Base-by-base conservation (phyloP, 139 green algal genomes). In the Gonium pectorale region DNA sequence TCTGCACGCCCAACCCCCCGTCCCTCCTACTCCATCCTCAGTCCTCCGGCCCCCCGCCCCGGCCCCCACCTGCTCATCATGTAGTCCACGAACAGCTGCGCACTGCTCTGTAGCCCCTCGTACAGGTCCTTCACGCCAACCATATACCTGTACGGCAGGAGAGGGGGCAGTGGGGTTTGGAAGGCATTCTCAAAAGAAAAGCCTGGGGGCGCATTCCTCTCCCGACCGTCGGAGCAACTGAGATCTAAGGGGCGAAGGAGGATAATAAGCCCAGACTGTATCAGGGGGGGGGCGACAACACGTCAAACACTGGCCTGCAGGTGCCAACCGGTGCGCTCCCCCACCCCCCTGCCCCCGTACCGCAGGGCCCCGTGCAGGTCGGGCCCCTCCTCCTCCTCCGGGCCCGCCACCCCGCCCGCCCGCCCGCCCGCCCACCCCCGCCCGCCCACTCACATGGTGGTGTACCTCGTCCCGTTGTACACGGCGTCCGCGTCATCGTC, bases 91-190 rank as follows among this genome's bases (percentile, higher is more conserved):
- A 81, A 87, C 22, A 87, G 54, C n/a, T 80, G 41, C 4, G 81
- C 68, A 17, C 11, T 51, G 56, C 27, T 66, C 69, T 79, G 67
- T 37, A 87, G 69, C 31, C 81, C 81, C 44, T 87, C 81, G 81
- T 87, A 87, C 38, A 87, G 56, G 69, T 87, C 81, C 43, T 56
- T 62, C 11, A 52, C n/a, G 24, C 81, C 81, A 24, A 87, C 70
- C 35, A 29, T n/a, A 69, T 87, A 87, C 80, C 68, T 77, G 68
- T 26, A 22, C 13, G 31, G 31, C 24, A 29, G 2, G 7, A 11
- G 43, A 24, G 24, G 43, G 9, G 44, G 24, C 1, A 9, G 26
- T 77, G 37, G 27, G 66, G 33, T 17, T 5, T 49, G 35, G 66
- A 15, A 9, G 35, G 27, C 5, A 27, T 26, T 35, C 22, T 46